phyloP scores from a whole-genome alignment of 345 rosid species.

The Carallia pectinifolia region DNA sequence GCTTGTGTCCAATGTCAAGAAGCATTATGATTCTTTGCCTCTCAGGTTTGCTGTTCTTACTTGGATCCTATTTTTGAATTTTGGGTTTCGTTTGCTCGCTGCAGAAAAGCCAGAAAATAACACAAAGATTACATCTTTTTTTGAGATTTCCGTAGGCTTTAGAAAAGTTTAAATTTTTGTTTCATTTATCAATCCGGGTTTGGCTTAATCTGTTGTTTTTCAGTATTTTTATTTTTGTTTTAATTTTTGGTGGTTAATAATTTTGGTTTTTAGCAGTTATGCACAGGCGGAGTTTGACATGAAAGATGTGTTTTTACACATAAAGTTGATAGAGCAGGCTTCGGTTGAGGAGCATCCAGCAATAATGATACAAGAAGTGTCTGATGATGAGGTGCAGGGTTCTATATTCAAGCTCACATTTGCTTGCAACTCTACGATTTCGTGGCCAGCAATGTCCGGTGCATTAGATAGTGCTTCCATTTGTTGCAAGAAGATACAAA shows the following conservation, averaged over 20 bases:
- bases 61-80: background rate
- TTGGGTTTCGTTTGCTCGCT: conserved; percentile 17
- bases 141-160: too few relatives aligned
- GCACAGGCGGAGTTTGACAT: conserved; percentile 88
- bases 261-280: conserved; percentile 49
- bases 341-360: conserved; percentile 75
- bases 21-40: conserved; percentile 95
- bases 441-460: conserved; percentile 78
- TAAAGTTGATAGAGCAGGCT: conserved; percentile 93
- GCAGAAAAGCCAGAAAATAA: conserved; percentile 22
- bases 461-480: conserved; percentile 77
- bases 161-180: too few relatives aligned
- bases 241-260: background rate
- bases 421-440: conserved; percentile 71
- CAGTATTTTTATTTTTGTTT: background rate
- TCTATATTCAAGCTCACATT: conserved; percentile 67
- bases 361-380: conserved; percentile 64
- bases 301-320: conserved; percentile 91
- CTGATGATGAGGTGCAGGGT: conserved; percentile 56
- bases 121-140: background rate
- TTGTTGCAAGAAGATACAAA: conserved; percentile 79
- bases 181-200: too few relatives aligned
- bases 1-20: conserved; percentile 84
- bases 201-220: background rate
- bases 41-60: conserved; percentile 51